A percentile compares a stretch with the other conserved stretches of the same genome.
These are phyloP conservation scores for Candida odintsovae DNA, from an alignment of 805 yeast genomes.

Conservation along the genomic window DNA sequence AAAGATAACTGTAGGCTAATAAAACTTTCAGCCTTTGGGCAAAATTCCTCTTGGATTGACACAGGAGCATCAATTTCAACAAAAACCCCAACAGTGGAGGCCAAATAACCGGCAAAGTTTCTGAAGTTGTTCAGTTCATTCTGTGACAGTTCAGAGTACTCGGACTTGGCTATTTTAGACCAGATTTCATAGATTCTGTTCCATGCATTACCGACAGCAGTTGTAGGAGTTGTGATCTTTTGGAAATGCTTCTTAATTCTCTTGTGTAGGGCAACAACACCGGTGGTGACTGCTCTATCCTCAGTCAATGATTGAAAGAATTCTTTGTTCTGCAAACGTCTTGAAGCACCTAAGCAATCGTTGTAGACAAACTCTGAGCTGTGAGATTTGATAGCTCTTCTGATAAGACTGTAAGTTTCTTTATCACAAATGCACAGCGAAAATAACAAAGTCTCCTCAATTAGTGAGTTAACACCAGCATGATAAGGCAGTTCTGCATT, in stretches of 20 bases:
- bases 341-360: conserved; percentile 2
- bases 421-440: conserved; percentile 46
- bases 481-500: conserved; percentile 26
- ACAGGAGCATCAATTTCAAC: conserved; percentile 26
- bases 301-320: conserved; percentile 40
- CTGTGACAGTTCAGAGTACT: conserved; percentile 22
- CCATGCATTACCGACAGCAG: conserved; percentile 37
- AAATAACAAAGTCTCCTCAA: conserved; percentile 47
- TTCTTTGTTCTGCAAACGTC: conserved; percentile 23
- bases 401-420: conserved; percentile 43
- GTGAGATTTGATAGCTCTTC: conserved; percentile 32
- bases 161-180: conserved; percentile 25
- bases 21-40: conserved; percentile 38
- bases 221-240: conserved; percentile 23
- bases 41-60: conserved; percentile 26
- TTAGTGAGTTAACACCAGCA: conserved; percentile 28
- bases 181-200: conserved; percentile 43
- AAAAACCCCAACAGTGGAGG: conserved; percentile 64
- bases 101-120: conserved; percentile 68
- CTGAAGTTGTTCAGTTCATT: conserved; percentile 44
- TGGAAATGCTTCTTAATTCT: conserved; percentile 41
- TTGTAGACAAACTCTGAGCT: conserved; percentile 18
- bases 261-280: conserved; percentile 70
- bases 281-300: conserved; percentile 56
- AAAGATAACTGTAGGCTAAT: conserved; percentile 45